Evolutionary conservation across 2,329 filamentous ascomycete species (phyloP).

Genomic region (Torrubiella hemipterigena): DNA sequence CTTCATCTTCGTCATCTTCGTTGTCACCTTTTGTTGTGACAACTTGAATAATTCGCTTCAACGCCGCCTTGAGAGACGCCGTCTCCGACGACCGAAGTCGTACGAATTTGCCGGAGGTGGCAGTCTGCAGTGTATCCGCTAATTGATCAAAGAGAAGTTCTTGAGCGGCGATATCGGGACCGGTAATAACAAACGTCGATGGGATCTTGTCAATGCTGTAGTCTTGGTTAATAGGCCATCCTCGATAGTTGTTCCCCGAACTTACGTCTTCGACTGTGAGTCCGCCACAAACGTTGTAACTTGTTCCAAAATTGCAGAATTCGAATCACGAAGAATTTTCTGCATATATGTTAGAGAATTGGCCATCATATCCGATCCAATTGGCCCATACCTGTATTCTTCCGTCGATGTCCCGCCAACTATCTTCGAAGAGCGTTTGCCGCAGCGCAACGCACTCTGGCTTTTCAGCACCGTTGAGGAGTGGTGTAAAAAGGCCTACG

Average conservation of each 20-base stretch:
- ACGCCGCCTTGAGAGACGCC: constrained; percentile 58
- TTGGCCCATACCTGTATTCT: constrained; percentile 38
- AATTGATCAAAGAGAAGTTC: constrained; percentile 63
- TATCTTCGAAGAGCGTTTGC: constrained; percentile 44
- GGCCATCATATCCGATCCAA: background rate
- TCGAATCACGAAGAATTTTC: constrained; percentile 46
- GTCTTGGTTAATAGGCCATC: background rate
- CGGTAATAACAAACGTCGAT: constrained; percentile 62
- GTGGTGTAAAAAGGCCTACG: constrained; percentile 42
- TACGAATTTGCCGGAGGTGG: constrained; percentile 45
- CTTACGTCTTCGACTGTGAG: constrained; percentile 12
- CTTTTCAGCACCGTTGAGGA: constrained; percentile 43
- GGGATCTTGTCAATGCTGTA: constrained; percentile 41
- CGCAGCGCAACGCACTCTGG: constrained; percentile 37
- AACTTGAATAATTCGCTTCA: constrained; percentile 64
- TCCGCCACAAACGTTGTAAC: constrained; percentile 43
- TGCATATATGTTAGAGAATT: constrained; percentile 13
- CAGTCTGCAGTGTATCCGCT: constrained; percentile 37
- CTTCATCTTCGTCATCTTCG: constrained; percentile 49
- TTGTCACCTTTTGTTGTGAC: constrained; percentile 34
- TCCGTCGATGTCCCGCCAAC: constrained; percentile 53
- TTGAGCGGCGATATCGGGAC: constrained; percentile 67
- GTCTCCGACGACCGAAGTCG: constrained; percentile 58
- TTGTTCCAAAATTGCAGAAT: constrained; percentile 45
- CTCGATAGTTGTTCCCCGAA: background rate